Conservation (phyloP, 1,284 basidiomycete species). For the Abortiporus biennis region DNA sequence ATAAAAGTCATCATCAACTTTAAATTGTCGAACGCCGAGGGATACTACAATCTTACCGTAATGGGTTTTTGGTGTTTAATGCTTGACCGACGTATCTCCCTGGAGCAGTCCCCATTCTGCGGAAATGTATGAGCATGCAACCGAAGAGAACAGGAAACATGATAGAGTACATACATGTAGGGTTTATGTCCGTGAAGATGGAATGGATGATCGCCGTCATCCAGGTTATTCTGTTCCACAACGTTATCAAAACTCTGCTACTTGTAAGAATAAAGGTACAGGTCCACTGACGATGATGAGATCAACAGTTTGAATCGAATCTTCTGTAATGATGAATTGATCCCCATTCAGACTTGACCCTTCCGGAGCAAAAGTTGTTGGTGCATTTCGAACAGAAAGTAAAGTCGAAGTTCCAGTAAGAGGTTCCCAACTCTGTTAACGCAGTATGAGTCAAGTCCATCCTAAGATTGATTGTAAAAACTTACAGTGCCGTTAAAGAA, state of each 20-base stretch:
- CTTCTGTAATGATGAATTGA: constrained; percentile 25
- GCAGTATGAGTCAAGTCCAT: not conserved
- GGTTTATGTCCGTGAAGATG: constrained; percentile 12
- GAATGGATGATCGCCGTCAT: constrained; percentile 13
- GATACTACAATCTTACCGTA: constrained; percentile 15
- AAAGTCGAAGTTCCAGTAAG: constrained; percentile 22
- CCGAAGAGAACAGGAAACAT: not conserved
- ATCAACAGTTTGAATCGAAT: constrained; percentile 25
- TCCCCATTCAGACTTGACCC: constrained; percentile 12
- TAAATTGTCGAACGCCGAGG: not conserved
- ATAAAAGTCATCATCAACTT: not conserved
- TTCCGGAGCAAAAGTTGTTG: constrained; percentile 13
- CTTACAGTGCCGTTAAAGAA: constrained; percentile 33
- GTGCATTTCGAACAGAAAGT: constrained; percentile 15
- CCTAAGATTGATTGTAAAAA: constrained; percentile 1
- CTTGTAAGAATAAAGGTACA: not conserved
- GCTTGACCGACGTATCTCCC: constrained; percentile 24
- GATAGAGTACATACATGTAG: constrained; percentile 10
- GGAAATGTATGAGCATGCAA: not conserved
- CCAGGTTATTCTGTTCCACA: constrained; percentile 14
- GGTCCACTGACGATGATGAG: constrained; percentile 20
- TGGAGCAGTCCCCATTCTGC: constrained; percentile 23
- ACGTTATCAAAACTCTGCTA: not conserved
- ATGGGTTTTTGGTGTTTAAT: constrained; percentile 23
- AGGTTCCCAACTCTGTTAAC: constrained; percentile 27